Evolutionary conservation across 2,329 filamentous ascomycete genomes (phyloP).

Genomic region (Chalara sp.): DNA sequence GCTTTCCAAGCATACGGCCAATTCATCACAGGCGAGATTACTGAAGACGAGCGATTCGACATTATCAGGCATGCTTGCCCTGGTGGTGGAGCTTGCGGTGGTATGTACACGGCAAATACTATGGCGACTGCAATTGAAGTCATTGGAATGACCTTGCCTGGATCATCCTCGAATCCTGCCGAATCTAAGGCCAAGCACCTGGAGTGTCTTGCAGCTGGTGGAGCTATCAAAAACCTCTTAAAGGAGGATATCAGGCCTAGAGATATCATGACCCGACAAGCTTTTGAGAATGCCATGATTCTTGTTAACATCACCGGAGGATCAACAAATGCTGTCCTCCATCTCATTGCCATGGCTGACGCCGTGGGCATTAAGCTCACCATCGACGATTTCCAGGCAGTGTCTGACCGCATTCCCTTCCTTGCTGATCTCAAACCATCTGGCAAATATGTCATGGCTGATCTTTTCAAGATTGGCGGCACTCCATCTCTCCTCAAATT

Average conservation of each 20-base stretch:
- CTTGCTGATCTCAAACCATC: slow-evolving; percentile 79
- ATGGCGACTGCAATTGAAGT: slow-evolving; percentile 70
- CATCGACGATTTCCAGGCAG: slow-evolving; percentile 79
- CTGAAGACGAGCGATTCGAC: slow-evolving; percentile 85
- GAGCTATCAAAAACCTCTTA: slow-evolving; percentile 67
- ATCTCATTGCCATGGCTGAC: slow-evolving; percentile 79
- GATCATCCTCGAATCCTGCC: slow-evolving; percentile 73
- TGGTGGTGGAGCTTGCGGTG: slow-evolving; percentile 75
- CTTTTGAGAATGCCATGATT: slow-evolving; percentile 82
- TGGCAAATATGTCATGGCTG: slow-evolving; percentile 55
- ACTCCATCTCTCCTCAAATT: slow-evolving; percentile 52
- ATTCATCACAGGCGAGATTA: slow-evolving; percentile 86
- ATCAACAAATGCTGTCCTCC: slow-evolving; percentile 79
- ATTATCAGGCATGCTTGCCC: slow-evolving; percentile 91
- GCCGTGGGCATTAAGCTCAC: slow-evolving; percentile 74
- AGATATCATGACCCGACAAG: slow-evolving; percentile 73
- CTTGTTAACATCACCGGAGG: slow-evolving; percentile 77
- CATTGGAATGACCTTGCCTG: slow-evolving; percentile 73
- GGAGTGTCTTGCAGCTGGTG: slow-evolving; percentile 67
- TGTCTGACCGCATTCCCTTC: slow-evolving; percentile 73
- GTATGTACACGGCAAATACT: slow-evolving; percentile 77
- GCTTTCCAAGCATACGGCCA: slow-evolving; percentile 98
- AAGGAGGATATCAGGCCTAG: slow-evolving; percentile 70
- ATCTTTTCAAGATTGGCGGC: slow-evolving; percentile 49
- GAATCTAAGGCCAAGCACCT: slow-evolving; percentile 64